Percentiles rank a stretch among this genome's conserved stretches.
phyloP scores from a whole-genome alignment of 2,329 filamentous ascomycete genomes.

The Chaetomiaceae sp. region DNA sequence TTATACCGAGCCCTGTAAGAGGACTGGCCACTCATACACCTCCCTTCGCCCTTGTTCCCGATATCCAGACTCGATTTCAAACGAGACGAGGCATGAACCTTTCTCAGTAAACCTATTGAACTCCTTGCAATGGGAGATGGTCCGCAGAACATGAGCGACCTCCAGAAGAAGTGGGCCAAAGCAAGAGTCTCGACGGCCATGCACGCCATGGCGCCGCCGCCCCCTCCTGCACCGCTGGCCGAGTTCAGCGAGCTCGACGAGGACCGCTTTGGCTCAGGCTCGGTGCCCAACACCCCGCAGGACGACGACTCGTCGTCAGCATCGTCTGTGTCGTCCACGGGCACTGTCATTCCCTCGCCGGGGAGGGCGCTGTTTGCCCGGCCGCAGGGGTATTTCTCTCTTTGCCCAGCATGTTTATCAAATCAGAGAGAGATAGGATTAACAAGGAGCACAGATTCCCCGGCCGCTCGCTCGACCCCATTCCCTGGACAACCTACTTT shows the following conservation, averaged over 20 bases:
- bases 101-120: not conserved
- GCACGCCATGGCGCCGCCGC: slow-evolving; percentile 15
- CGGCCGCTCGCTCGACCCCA: slow-evolving; percentile 56
- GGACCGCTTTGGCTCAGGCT: slow-evolving; percentile 23
- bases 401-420: not conserved
- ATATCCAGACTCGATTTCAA: too few relatives aligned
- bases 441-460: slow-evolving; percentile 36
- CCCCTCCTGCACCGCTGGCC: slow-evolving; percentile 13
- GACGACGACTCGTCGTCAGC: slow-evolving; percentile 70
- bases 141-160: slow-evolving; percentile 30
- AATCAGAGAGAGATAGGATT: too few relatives aligned
- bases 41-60: not conserved
- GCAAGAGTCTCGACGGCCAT: slow-evolving; percentile 23
- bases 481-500: slow-evolving; percentile 88
- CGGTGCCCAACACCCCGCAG: slow-evolving; percentile 37
- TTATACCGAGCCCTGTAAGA: too few relatives aligned
- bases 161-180: slow-evolving; percentile 33
- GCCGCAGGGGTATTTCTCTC: slow-evolving; percentile 54
- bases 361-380: slow-evolving; percentile 70
- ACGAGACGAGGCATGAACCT: not conserved
- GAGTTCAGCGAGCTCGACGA: slow-evolving; percentile 32
- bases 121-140: not conserved
- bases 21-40: too few relatives aligned
- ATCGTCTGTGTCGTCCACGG: slow-evolving; percentile 87
- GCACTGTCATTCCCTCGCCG: slow-evolving; percentile 79